Evolutionary conservation across 306 rosid species (phyloP), one percentile per base, ranked within the genome.

Genomic region (Sindora glabra): DNA sequence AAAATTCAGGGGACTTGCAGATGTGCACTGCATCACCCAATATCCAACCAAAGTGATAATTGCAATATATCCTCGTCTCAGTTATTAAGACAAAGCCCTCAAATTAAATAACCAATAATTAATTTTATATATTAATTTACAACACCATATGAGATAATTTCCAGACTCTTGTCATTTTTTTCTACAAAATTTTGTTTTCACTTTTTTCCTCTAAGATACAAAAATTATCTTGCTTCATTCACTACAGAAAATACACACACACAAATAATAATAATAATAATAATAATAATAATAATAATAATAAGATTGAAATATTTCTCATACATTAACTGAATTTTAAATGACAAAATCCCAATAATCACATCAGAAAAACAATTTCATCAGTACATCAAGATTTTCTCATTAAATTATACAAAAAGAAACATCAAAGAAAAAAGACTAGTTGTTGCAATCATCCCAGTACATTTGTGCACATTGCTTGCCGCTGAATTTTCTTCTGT

Each of bases 401-500:
- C 62, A 38, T 13, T 70, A 37, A 37, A 26, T 58, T 59, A 77
- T 38, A 66, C 51, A 59, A 56, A 62, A 54, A 73, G 19, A 57
- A 59, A 26, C 37, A 74, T 9, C n/a, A 77, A 22, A 46, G 32
- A 32, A 22, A 58, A 55, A 12, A 77, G 3, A 38, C 15, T 51
- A 32, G 63, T n/a, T 18, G 52, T n/a, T 8, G 50, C 23, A 21
- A 74, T 18, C 64, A 64, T 59, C 51, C 23, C 16, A 1, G 46
- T 48, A 54, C 77, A 51, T 66, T 65, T 66, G 27, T 13, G 41
- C 38, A 36, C 6, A 29, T 22, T 33, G 74, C 77, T 3, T 0
- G 86, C 46, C 39, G 50, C 46, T 23, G 62, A 61, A 15, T 76
- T 49, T 3, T 75, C 77, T n/a, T n/a, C n/a, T n/a, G n/a, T n/a